phyloP scores from a whole-genome alignment of 2,329 filamentous ascomycete genomes.

The Fusarium chaquense region DNA sequence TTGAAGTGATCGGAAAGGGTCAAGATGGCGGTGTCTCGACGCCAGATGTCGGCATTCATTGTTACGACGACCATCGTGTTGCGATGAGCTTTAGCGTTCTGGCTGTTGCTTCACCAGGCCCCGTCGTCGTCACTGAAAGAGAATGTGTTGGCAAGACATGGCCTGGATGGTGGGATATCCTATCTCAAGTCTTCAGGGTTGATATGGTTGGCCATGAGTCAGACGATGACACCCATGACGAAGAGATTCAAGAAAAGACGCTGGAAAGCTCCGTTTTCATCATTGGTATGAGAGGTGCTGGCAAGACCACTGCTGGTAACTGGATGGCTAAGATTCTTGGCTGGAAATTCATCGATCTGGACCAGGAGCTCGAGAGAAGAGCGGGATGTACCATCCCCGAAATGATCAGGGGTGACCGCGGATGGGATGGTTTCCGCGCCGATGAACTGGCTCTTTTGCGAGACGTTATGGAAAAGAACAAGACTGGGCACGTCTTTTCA shows the following conservation, averaged over 20 bases:
- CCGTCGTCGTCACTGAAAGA: constrained; percentile 85
- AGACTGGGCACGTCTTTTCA: constrained; percentile 84
- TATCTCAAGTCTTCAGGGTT: constrained; percentile 82
- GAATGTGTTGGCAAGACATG: constrained; percentile 98
- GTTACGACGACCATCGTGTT: constrained; percentile 97
- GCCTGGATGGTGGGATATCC: constrained; percentile 97
- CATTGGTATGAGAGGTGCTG: constrained; percentile 96
- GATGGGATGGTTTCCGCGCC: constrained; percentile 90
- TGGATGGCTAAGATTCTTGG: constrained; percentile 84
- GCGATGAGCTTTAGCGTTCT: constrained; percentile 99
- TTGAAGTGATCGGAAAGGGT: constrained; percentile 73
- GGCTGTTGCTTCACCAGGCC: constrained; percentile 75
- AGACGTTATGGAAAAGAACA: constrained; percentile 78
- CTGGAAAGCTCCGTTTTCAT: constrained; percentile 82
- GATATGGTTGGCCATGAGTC: constrained; percentile 80
- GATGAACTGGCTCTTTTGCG: constrained; percentile 81
- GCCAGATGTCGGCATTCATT: constrained; percentile 79
- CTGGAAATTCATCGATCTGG: constrained; percentile 86
- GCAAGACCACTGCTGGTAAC: constrained; percentile 91
- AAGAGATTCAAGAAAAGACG: constrained; percentile 2
- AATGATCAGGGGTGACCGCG: constrained; percentile 76
- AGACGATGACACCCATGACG: constrained; percentile 30
- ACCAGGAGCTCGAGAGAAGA: constrained; percentile 83
- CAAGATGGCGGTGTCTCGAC: constrained; percentile 61
- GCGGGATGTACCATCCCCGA: constrained; percentile 84